Conservation (phyloP, 768 basidiomycete species). For the Clitopilus hobsonii region DNA sequence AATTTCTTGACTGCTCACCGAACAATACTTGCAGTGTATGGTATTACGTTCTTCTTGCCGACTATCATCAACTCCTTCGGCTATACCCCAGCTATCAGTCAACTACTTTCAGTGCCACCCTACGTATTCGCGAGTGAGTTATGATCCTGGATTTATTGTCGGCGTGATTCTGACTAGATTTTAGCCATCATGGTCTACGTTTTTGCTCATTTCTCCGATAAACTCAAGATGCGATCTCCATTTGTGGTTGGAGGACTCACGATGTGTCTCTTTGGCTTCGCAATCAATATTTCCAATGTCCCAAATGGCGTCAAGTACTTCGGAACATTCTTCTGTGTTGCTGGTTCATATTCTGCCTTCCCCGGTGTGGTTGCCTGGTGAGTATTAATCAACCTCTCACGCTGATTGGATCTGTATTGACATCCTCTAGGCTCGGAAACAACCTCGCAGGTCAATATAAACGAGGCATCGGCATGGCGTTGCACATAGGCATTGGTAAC, state of each 20-base stretch:
- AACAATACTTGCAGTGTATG: constrained; percentile 44
- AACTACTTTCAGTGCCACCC: constrained; percentile 66
- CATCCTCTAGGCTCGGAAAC: constrained; percentile 52
- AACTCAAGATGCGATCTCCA: constrained; percentile 44
- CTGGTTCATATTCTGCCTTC: constrained; percentile 56
- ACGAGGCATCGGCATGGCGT: constrained; percentile 61
- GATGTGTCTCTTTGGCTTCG: constrained; percentile 53
- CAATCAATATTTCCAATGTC: constrained; percentile 56
- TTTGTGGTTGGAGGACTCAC: constrained; percentile 51
- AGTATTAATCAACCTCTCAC: constrained; percentile 5
- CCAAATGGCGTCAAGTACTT: constrained; percentile 60
- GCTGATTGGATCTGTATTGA: background rate
- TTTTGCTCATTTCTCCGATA: constrained; percentile 59
- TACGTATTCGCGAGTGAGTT: constrained; percentile 57
- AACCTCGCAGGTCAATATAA: constrained; percentile 69
- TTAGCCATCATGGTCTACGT: constrained; percentile 48
- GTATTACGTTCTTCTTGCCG: constrained; percentile 69
- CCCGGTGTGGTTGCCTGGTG: constrained; percentile 64
- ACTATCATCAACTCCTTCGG: constrained; percentile 60
- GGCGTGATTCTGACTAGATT: background rate
- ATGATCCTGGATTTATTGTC: background rate
- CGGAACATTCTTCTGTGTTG: constrained; percentile 65
- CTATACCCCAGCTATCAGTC: constrained; percentile 48
- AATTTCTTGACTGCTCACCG: background rate
- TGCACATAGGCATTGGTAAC: constrained; percentile 67